phyloP scores from a whole-genome alignment of 2,329 filamentous ascomycete species.

The Colletotrichum orchidophilum region DNA sequence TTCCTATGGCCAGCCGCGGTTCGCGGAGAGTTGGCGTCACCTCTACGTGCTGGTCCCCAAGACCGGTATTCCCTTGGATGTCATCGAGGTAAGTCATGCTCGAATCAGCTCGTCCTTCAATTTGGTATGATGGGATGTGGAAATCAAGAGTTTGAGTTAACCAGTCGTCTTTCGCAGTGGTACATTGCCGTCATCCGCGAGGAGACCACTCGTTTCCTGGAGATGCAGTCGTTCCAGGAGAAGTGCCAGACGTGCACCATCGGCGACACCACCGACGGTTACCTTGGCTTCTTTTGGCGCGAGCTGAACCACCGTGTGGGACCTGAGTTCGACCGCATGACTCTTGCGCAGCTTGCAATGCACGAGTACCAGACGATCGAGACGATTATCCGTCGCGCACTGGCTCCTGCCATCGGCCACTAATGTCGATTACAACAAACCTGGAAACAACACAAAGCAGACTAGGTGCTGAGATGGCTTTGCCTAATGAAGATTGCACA shows the following conservation, averaged over 20 bases:
- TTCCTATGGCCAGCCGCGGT: conserved; percentile 58
- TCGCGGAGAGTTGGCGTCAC: conserved; percentile 60
- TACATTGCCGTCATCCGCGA: conserved; percentile 66
- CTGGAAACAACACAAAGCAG: not conserved
- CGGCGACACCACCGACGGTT: conserved; percentile 47
- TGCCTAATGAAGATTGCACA: not conserved
- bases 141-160: conserved; percentile 27
- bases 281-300: conserved; percentile 64
- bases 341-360: conserved; percentile 55
- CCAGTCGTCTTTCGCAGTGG: conserved; percentile 51
- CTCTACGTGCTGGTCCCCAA: conserved; percentile 62
- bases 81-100: conserved; percentile 60
- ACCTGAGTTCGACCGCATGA: conserved; percentile 56
- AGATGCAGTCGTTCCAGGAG: conserved; percentile 51
- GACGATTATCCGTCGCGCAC: conserved; percentile 55
- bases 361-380: conserved; percentile 61
- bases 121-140: not conserved
- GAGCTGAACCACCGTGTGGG: conserved; percentile 55
- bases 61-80: conserved; percentile 57
- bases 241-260: conserved; percentile 49
- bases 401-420: conserved; percentile 36
- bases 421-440: not conserved
- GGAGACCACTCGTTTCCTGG: conserved; percentile 55
- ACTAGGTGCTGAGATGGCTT: not conserved
- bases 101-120: not conserved